Percentiles rank a stretch among this genome's conserved stretches.
Evolutionary conservation across 1,139 yeast species (phyloP).

Genomic region (Wickerhamomyces sp.): DNA sequence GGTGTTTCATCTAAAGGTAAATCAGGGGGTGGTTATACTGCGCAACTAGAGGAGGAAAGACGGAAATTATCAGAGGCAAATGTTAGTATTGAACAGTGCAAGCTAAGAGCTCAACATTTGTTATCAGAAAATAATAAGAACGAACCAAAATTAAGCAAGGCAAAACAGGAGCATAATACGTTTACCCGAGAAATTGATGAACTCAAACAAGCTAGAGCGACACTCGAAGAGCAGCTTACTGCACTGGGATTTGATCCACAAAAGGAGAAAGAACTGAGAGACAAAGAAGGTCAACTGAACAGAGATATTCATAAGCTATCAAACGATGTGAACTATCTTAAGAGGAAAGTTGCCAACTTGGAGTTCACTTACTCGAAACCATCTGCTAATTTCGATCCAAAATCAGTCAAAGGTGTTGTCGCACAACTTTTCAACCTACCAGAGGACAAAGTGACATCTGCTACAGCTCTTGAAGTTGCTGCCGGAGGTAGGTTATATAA

Average conservation of each 20-base stretch:
- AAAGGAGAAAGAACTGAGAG: slow-evolving; percentile 41
- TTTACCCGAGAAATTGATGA: slow-evolving; percentile 40
- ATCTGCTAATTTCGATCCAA: slow-evolving; percentile 50
- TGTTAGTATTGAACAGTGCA: slow-evolving; percentile 55
- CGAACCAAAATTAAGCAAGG: slow-evolving; percentile 47
- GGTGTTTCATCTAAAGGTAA: slow-evolving; percentile 85
- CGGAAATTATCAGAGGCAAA: slow-evolving; percentile 49
- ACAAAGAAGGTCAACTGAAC: slow-evolving; percentile 35
- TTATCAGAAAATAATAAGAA: slow-evolving; percentile 48
- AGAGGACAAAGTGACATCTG: slow-evolving; percentile 52
- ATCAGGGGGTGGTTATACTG: slow-evolving; percentile 74
- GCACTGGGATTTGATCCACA: slow-evolving; percentile 59
- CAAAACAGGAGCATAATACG: slow-evolving; percentile 47
- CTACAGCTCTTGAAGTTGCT: slow-evolving; percentile 86
- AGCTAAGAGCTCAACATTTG: slow-evolving; percentile 55
- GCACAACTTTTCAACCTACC: slow-evolving; percentile 75
- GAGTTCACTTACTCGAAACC: slow-evolving; percentile 76
- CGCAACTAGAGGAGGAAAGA: slow-evolving; percentile 67
- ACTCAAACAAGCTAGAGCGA: slow-evolving; percentile 35
- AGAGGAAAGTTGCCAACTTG: slow-evolving; percentile 63
- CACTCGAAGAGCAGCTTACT: slow-evolving; percentile 41
- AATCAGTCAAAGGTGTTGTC: slow-evolving; percentile 79
- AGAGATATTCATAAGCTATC: slow-evolving; percentile 37
- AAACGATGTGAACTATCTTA: slow-evolving; percentile 50
- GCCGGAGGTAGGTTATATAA: slow-evolving; percentile 92